Percentiles rank a stretch among this genome's conserved stretches.
Evolutionary conservation across 768 basidiomycete species (phyloP).

Genomic region (Dioszegia crocea): DNA sequence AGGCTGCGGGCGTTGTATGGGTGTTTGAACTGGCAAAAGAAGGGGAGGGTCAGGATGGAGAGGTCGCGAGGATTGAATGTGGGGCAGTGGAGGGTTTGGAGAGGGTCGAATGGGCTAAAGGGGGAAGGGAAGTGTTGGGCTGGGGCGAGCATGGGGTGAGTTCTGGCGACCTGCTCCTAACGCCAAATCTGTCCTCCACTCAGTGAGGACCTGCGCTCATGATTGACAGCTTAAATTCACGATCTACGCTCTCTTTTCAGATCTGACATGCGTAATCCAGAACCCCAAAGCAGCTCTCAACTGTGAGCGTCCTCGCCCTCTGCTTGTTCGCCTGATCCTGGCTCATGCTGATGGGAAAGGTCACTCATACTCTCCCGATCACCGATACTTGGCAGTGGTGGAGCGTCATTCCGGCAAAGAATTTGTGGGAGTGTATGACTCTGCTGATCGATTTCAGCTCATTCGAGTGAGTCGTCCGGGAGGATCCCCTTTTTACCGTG

Average conservation of each 20-base stretch:
- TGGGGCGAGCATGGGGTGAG: conserved; percentile 93
- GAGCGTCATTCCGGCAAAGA: conserved; percentile 89
- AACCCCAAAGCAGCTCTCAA: conserved; percentile 71
- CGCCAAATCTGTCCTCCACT: too few relatives aligned
- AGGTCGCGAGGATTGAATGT: conserved; percentile 35
- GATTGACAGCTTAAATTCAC: conserved; percentile 69
- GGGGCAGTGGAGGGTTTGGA: conserved; percentile 67
- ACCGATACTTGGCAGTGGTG: conserved; percentile 75
- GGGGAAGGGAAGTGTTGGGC: conserved; percentile 77
- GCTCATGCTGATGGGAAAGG: too few relatives aligned
- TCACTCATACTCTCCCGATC: conserved; percentile 56
- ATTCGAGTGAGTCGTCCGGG: conserved; percentile 27
- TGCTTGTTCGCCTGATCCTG: too few relatives aligned
- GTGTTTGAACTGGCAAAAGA: conserved; percentile 77
- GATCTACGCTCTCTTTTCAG: conserved; percentile 75
- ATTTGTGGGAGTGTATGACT: conserved; percentile 77
- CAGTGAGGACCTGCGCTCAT: neutral
- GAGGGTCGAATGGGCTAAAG: conserved; percentile 82
- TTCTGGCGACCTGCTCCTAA: conserved; percentile 32
- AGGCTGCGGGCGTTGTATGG: conserved; percentile 66
- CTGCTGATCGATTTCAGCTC: conserved; percentile 24
- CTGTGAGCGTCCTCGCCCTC: conserved; percentile 19
- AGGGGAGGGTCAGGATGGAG: conserved; percentile 45
- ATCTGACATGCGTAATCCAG: conserved; percentile 75
- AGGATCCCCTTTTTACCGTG: too few relatives aligned